phyloP scores from a whole-genome alignment of 1,284 basidiomycete species.

The Ceratobasidium sp. region DNA sequence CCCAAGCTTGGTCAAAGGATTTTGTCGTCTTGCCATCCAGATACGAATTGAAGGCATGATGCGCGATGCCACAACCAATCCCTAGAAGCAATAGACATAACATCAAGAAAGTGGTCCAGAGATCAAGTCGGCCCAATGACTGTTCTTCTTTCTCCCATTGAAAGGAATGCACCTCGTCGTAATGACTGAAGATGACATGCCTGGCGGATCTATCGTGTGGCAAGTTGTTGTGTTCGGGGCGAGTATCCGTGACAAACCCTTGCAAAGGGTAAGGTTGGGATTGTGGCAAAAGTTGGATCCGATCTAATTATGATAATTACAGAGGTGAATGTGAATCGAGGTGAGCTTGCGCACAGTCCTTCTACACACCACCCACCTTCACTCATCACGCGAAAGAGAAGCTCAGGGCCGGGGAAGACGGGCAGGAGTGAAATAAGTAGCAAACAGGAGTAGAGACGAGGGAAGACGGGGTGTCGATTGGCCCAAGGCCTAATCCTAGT shows the following conservation, averaged over 20 bases:
- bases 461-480: too few species aligned
- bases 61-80: conserved; percentile 17
- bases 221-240: neutral
- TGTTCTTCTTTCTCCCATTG: neutral
- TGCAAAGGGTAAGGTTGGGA: neutral
- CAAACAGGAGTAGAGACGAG: too few species aligned
- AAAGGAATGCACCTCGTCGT: conserved; percentile 4
- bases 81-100: conserved; percentile 16
- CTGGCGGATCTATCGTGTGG: neutral
- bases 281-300: neutral
- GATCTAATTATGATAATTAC: too few species aligned
- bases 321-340: too few species aligned
- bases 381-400: too few species aligned
- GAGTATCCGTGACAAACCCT: neutral
- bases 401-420: too few species aligned
- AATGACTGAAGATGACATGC: conserved; percentile 15
- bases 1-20: conserved; percentile 34
- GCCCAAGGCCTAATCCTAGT: too few species aligned
- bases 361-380: too few species aligned
- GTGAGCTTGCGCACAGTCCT: too few species aligned
- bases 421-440: too few species aligned
- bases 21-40: conserved; percentile 15
- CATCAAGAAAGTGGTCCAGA: conserved; percentile 29
- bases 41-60: conserved; percentile 31
- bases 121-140: conserved; percentile 4